Percentiles rank a stretch among this genome's conserved stretches.
Evolutionary conservation across 208 protist genomes (phyloP).

Genomic region (Histomonas meleagridis): DNA sequence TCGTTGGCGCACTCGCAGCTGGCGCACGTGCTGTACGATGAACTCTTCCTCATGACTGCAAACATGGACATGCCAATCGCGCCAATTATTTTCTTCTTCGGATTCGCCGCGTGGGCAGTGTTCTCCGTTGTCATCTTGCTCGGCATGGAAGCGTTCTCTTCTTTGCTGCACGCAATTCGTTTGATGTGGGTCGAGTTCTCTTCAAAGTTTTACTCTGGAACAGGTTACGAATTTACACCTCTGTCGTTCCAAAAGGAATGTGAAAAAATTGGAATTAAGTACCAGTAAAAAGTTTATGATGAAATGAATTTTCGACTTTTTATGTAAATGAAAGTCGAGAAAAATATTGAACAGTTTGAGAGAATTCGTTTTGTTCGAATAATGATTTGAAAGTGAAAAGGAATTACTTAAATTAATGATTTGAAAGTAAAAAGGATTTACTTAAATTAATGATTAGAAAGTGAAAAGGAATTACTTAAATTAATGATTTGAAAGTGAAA

Average conservation of each 20-base stretch:
- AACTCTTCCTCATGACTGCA: background rate
- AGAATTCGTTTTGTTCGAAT: too few relatives aligned
- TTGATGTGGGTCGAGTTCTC: constrained; percentile 63
- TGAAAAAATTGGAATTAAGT: background rate
- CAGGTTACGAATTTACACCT: background rate
- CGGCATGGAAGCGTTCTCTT: constrained; percentile 91
- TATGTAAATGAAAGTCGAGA: too few relatives aligned
- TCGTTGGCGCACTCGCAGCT: constrained; percentile 84
- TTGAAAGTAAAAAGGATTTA: too few relatives aligned
- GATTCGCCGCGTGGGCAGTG: constrained; percentile 75
- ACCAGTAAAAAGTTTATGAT: too few relatives aligned
- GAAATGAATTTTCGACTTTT: too few relatives aligned
- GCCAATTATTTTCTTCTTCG: constrained; percentile 66
- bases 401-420: too few relatives aligned
- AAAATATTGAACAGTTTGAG: too few relatives aligned
- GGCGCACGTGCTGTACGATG: background rate
- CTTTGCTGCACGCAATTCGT: constrained; percentile 94
- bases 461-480: too few relatives aligned
- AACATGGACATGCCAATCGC: background rate
- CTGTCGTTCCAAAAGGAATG: background rate
- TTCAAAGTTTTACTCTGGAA: constrained; percentile 45
- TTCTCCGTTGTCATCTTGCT: constrained; percentile 84
- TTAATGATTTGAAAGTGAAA: too few relatives aligned
- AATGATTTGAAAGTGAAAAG: too few relatives aligned
- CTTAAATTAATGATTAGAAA: too few relatives aligned